These are phyloP conservation scores for Cicer arietinum DNA, from an alignment of 306 rosid species.

Conservation along the genomic window DNA sequence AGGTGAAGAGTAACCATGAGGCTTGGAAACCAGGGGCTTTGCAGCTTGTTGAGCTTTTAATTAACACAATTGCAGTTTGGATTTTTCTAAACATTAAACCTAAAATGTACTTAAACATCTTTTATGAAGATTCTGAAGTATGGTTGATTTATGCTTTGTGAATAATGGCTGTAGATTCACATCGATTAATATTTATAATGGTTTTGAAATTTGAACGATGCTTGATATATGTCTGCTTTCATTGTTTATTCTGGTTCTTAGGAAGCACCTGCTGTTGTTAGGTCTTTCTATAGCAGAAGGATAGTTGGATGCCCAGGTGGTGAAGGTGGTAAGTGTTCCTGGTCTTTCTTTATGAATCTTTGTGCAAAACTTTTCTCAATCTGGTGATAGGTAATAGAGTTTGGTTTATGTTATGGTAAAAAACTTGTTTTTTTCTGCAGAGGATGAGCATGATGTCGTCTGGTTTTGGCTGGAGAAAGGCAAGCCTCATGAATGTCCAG, in stretches of 20 bases:
- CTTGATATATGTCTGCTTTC: constrained; percentile 16
- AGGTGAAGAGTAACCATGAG: background rate
- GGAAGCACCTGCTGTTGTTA: constrained; percentile 92
- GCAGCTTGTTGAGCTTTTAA: constrained; percentile 12
- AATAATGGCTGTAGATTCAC: constrained; percentile 20
- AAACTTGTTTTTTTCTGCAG: constrained; percentile 51
- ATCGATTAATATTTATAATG: background rate
- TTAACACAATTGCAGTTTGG: background rate
- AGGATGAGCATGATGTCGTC: constrained; percentile 97
- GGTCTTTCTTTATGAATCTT: constrained; percentile 10
- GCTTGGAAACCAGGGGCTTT: background rate
- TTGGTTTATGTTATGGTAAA: constrained; percentile 14
- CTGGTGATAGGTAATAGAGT: constrained; percentile 16
- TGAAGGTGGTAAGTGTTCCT: constrained; percentile 78
- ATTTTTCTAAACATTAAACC: background rate
- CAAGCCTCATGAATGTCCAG: constrained; percentile 89
- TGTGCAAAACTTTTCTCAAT: constrained; percentile 24
- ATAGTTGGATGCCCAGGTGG: constrained; percentile 97
- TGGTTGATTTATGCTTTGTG: background rate
- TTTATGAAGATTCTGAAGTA: background rate
- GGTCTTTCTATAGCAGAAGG: constrained; percentile 78
- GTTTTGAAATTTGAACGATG: constrained; percentile 29
- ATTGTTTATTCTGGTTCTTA: constrained; percentile 43
- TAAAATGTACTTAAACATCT: background rate
- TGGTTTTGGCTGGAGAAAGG: constrained; percentile 98